A percentile compares a stretch with the other conserved stretches of the same genome.
phyloP scores from a whole-genome alignment of 2,329 filamentous ascomycete species.

The Exophiala oligosperma region DNA sequence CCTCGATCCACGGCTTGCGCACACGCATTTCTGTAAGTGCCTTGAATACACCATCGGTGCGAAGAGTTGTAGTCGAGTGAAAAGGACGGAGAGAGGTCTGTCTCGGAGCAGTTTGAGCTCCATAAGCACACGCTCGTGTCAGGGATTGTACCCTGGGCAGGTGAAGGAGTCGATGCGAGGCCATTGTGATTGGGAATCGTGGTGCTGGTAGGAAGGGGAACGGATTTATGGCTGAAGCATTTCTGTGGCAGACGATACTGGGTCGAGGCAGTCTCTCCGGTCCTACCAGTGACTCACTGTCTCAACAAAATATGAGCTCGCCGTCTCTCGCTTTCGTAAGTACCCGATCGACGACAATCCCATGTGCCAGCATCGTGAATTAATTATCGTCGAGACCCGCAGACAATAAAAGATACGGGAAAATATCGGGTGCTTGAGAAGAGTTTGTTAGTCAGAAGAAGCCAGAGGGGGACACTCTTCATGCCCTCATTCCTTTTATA shows the following conservation, averaged over 20 bases:
- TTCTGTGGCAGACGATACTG: background rate
- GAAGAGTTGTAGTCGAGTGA: conserved; percentile 18
- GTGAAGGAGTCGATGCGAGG: background rate
- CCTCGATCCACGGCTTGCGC: conserved; percentile 69
- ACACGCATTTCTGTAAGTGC: conserved; percentile 61
- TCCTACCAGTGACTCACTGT: background rate
- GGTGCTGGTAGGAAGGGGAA: background rate
- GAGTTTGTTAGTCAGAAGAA: background rate
- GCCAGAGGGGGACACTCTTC: no score
- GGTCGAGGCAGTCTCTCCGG: background rate
- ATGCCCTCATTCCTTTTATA: no score
- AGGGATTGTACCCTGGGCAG: conserved; percentile 2
- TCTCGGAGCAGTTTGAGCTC: background rate
- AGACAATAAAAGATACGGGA: background rate
- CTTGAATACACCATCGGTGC: conserved; percentile 61
- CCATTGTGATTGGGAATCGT: conserved; percentile 1
- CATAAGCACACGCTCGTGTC: background rate
- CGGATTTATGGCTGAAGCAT: background rate
- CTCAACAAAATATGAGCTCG: background rate
- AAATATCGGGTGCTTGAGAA: background rate
- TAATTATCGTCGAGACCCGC: background rate
- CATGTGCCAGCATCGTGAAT: no score
- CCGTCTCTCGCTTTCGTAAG: background rate
- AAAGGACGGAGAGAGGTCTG: conserved; percentile 6
- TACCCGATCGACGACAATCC: background rate